These are phyloP conservation scores for Bathelium albidoporum DNA, from an alignment of 495 filamentous ascomycete genomes.

Conservation along the genomic window DNA sequence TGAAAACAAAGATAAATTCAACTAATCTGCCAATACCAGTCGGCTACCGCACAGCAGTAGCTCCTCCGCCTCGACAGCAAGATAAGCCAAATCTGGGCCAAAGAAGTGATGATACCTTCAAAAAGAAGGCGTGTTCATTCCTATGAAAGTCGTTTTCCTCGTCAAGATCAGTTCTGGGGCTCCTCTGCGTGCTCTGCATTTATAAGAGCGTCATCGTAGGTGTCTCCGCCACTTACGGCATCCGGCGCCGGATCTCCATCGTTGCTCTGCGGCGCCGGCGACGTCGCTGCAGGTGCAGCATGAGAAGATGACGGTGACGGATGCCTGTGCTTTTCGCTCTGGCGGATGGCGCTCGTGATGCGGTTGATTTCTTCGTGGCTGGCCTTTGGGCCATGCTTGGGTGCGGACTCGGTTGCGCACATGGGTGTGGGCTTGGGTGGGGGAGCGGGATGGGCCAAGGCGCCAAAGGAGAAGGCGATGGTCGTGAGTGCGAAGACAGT, in stretches of 20 bases:
- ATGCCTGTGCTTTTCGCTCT: neutral
- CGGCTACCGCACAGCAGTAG: too few species aligned
- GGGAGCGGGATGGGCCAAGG: too few species aligned
- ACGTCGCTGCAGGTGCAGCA: neutral
- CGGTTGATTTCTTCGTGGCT: neutral
- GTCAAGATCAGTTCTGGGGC: neutral
- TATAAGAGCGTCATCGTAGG: neutral
- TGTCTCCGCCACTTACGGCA: neutral
- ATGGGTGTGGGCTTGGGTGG: neutral
- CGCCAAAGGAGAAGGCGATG: neutral
- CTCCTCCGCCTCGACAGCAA: too few species aligned
- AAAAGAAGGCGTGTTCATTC: neutral
- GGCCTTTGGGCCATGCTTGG: neutral
- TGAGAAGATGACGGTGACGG: neutral
- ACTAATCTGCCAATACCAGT: too few species aligned
- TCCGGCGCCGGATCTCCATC: too few species aligned
- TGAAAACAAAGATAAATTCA: too few species aligned
- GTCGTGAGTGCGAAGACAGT: neutral
- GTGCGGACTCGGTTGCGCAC: neutral
- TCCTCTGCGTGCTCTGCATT: neutral
- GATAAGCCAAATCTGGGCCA: too few species aligned
- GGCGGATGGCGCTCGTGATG: too few species aligned
- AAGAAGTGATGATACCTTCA: too few species aligned
- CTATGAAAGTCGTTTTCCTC: neutral
- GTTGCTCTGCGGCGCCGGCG: neutral